phyloP scores from a whole-genome alignment of 73 alveolate genomes.

The Vitrella brassicaformis region DNA sequence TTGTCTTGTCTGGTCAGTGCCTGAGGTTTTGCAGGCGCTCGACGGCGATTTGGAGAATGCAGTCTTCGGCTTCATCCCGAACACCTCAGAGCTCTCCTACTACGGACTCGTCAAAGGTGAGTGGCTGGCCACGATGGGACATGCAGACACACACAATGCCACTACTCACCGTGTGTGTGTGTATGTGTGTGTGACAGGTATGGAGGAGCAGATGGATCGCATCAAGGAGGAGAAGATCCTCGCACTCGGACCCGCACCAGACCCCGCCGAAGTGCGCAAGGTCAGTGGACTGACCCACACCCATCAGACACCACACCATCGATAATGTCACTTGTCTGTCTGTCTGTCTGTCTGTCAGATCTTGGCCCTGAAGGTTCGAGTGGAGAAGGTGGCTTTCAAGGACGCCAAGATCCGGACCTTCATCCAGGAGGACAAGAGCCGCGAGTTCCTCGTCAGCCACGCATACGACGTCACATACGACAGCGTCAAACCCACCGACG shows the following conservation, averaged over 20 bases:
- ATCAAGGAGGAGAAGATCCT: background rate
- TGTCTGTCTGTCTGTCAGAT: background rate
- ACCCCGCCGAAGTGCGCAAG: background rate
- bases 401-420: constrained; percentile 42
- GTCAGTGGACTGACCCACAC: background rate
- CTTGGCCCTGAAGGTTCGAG: background rate
- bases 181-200: too few relatives aligned
- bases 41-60: background rate
- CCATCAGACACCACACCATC: background rate
- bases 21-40: background rate
- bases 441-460: constrained; percentile 30
- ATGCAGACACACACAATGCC: too few relatives aligned
- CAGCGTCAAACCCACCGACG: constrained; percentile 10
- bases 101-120: constrained; percentile 33
- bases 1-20: too few relatives aligned
- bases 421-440: constrained; percentile 19
- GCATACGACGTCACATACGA: constrained; percentile 35
- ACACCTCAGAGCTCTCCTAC: constrained; percentile 37
- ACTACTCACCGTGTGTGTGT: too few relatives aligned
- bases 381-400: constrained; percentile 31
- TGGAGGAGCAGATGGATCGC: background rate
- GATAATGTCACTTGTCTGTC: background rate
- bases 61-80: constrained; percentile 28
- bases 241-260: background rate
- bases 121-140: too few relatives aligned